These are phyloP conservation scores for Cladosporium velox DNA, from an alignment of 2,329 filamentous ascomycete genomes.

Conservation along the genomic window DNA sequence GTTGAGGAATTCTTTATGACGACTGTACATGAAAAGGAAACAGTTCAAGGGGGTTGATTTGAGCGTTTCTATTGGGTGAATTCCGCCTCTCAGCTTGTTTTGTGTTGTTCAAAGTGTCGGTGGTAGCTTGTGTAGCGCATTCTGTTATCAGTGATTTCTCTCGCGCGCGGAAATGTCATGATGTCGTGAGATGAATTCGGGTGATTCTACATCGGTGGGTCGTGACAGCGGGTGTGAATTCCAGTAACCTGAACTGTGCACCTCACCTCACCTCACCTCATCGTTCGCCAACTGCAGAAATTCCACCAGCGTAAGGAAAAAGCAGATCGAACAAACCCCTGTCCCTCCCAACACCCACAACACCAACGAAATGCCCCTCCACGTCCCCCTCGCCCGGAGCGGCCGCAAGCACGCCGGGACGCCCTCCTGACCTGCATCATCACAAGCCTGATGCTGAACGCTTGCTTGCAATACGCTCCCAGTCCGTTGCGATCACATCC, in stretches of 20 bases:
- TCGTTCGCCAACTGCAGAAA: background rate
- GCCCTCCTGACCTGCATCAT: background rate
- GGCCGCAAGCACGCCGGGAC: background rate
- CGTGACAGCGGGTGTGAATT: background rate
- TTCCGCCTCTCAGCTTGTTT: background rate
- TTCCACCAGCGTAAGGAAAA: background rate
- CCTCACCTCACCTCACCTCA: background rate
- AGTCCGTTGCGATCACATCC: background rate
- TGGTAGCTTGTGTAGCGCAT: background rate
- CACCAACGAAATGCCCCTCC: background rate
- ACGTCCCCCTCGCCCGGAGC: background rate
- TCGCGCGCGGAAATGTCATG: too few relatives aligned
- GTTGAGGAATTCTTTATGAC: background rate
- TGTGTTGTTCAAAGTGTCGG: background rate
- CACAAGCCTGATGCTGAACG: background rate
- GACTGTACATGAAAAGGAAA: constrained; percentile 7
- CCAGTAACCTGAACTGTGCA: background rate
- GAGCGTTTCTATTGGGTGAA: background rate
- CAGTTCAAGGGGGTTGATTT: background rate
- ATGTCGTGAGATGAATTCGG: background rate
- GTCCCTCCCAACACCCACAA: background rate
- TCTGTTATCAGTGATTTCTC: background rate
- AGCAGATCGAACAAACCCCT: too few relatives aligned
- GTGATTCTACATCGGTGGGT: background rate
- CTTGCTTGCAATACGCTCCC: background rate